Base-by-base conservation (phyloP, 164 flowering plant species). In the Kalanchoe fedtschenkoi region DNA sequence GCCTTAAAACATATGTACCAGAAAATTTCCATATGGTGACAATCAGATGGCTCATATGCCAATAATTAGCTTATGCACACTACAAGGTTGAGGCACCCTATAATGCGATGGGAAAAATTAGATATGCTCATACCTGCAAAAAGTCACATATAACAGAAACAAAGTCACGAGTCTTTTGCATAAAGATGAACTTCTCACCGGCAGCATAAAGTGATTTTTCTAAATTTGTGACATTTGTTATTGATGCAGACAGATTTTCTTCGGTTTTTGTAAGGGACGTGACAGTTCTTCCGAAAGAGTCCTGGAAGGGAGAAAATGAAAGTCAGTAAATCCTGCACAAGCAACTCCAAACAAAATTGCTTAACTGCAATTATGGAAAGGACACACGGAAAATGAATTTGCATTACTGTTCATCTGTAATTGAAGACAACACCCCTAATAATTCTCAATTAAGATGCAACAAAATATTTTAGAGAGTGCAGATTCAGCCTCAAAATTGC, bases 131-230 rank as follows among this genome's bases (percentile, higher is more conserved):
- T 83, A 93, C 99, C 97, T 88, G 85, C 79, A 93, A 76, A 77
- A 90, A 86, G 64, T 85, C 92, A 76, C 96, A 93, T 72, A 93
- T 70, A 75, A 83, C 84, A 77, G 95, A 81, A 71, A 93, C 80
- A 80, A 80, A 93, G 77, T 91, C 83, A 70, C 89, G 91, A 68
- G 88, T 89, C 88, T 85, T 82, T 83, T 90, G 96, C 99, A 91
- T 87, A 74, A 87, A 93, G 73, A 80, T 75, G 85, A 74, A 93
- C 88, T 82, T 90, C 86, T 90, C 93, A 73, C 86, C 91, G 61
- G 93, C 95, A 43, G 71, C 96, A 53, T 86, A 69, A 54, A 80
- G 72, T 70, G 96, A 78, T 35, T 77, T 81, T 61, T 93, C 99
- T 33, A 87, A 82, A 62, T 61, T 70, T 51, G 85, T 75, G 58